Evolutionary conservation across 2,329 filamentous ascomycete species (phyloP), one percentile per base, ranked within the genome.

Genomic region (Fusarium xyrophilum): DNA sequence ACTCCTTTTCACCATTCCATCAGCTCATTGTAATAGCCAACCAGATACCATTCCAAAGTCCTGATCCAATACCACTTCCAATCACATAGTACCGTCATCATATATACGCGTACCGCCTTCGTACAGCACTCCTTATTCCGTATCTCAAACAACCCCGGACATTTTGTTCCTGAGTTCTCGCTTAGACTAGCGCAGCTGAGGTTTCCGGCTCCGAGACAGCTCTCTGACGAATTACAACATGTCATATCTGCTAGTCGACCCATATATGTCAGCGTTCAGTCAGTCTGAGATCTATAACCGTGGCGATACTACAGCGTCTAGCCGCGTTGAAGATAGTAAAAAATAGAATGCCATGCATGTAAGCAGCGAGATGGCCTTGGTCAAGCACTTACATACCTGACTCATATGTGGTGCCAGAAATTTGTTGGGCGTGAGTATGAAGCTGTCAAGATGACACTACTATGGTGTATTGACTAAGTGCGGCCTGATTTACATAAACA

Each of bases 111-210:
- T 17, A 33, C 15, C 8, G 0, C 0, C n/a, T 40, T 23, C 14
- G 6, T 23, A 23, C 12, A 23, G n/a, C 5, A 23, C 8, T 15
- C 13, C 2, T 21, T 21, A 23, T 15, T 15, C 15, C 35, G 6
- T 10, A 21, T 2, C 5, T 13, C 13, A 14, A 14, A 5, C 25
- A 25, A 25, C 25, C n/a, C 2, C 21, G 21, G 21, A 6, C 0
- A 9, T 3, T 7, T 39, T 8, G 14, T 23, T 14, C n/a, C 7
- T 7, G 23, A 21, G 12, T 15, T 21, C 15, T 15, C 13, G 13
- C 5, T 9, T 15, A 4, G 25, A 21, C n/a, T 23, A 15, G n/a
- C 21, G 9, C 12, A 11, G 6, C n/a, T 40, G 15, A 12, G n/a
- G 38, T 10, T n/a, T 25, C 6, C 10, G 21, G 14, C 10, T 25